A percentile compares a stretch with the other conserved stretches of the same genome.
These are phyloP conservation scores for Colletotrichum gigasporum DNA, from an alignment of 2,329 filamentous ascomycete species.

Conservation along the genomic window DNA sequence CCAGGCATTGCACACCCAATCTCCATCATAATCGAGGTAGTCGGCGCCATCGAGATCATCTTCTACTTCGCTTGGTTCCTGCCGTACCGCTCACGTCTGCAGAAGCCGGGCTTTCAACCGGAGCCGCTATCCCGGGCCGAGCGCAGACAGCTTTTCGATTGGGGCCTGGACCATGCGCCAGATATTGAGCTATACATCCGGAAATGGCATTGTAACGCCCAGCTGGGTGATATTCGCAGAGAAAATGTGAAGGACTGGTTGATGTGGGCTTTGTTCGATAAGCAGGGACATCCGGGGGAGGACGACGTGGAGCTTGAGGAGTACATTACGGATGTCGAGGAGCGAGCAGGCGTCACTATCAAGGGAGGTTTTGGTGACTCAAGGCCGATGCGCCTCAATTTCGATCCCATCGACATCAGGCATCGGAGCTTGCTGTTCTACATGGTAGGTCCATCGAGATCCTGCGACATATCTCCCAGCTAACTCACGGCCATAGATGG, in stretches of 20 bases:
- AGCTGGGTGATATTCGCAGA: slow-evolving; percentile 63
- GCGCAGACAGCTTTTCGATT: slow-evolving; percentile 64
- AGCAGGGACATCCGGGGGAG: slow-evolving; percentile 47
- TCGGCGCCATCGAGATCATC: slow-evolving; percentile 46
- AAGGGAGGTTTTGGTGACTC: slow-evolving; percentile 64
- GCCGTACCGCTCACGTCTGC: slow-evolving; percentile 51
- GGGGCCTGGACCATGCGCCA: slow-evolving; percentile 63
- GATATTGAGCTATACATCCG: slow-evolving; percentile 66
- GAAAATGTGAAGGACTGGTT: slow-evolving; percentile 76
- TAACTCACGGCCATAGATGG: not conserved
- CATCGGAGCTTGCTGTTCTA: slow-evolving; percentile 75
- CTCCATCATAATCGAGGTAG: slow-evolving; percentile 35
- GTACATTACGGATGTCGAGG: slow-evolving; percentile 63
- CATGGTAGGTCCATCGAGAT: slow-evolving; percentile 43
- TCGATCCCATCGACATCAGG: slow-evolving; percentile 69
- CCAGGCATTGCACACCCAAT: slow-evolving; percentile 35
- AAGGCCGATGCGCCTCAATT: slow-evolving; percentile 67
- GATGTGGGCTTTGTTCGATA: slow-evolving; percentile 73
- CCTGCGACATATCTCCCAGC: slow-evolving; percentile 51
- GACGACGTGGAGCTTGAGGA: slow-evolving; percentile 53
- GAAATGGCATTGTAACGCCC: slow-evolving; percentile 73
- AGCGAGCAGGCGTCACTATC: slow-evolving; percentile 59
- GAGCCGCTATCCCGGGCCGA: slow-evolving; percentile 52
- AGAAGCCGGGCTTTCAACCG: slow-evolving; percentile 49
- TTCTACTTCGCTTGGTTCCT: slow-evolving; percentile 54